Conservation (phyloP, 2,329 filamentous ascomycete species). For the Pestalotiopsis sp. region DNA sequence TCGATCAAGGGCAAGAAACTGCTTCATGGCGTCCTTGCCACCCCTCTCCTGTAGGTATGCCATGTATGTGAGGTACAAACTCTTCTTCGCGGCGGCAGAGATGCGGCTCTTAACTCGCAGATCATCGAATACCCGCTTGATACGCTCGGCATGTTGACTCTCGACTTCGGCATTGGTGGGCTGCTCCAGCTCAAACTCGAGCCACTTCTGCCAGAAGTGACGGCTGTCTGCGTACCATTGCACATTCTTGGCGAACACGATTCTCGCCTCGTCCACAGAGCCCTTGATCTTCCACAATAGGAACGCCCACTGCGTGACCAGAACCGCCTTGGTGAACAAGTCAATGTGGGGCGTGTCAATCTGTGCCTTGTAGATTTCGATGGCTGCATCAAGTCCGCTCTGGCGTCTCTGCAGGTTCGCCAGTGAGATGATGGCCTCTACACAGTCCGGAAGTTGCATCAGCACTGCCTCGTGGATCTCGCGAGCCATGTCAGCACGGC, state of each 20-base stretch:
- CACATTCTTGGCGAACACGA: constrained; percentile 80
- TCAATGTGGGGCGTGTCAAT: constrained; percentile 75
- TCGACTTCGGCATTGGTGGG: constrained; percentile 69
- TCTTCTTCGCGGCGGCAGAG: constrained; percentile 67
- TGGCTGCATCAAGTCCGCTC: constrained; percentile 79
- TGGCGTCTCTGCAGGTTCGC: constrained; percentile 87
- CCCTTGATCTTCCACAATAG: constrained; percentile 88
- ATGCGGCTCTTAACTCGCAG: constrained; percentile 75
- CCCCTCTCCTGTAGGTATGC: constrained; percentile 82
- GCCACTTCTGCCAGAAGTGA: constrained; percentile 87
- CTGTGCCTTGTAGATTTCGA: constrained; percentile 79
- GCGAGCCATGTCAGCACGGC: constrained; percentile 74
- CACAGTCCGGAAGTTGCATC: constrained; percentile 73
- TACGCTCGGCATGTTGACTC: constrained; percentile 66
- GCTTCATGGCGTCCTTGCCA: constrained; percentile 80
- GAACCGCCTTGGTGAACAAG: constrained; percentile 79
- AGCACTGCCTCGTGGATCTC: constrained; percentile 86
- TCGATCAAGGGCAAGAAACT: constrained; percentile 80
- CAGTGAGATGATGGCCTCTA: constrained; percentile 86
- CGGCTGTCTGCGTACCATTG: constrained; percentile 84
- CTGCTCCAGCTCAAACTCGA: constrained; percentile 87
- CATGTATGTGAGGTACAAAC: constrained; percentile 79
- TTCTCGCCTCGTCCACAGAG: constrained; percentile 76
- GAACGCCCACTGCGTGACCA: constrained; percentile 86
- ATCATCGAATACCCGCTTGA: constrained; percentile 79